Percentiles rank a stretch among this genome's conserved stretches.
Evolutionary conservation across 2,329 filamentous ascomycete species (phyloP).

Genomic region (Fusarium sp.): DNA sequence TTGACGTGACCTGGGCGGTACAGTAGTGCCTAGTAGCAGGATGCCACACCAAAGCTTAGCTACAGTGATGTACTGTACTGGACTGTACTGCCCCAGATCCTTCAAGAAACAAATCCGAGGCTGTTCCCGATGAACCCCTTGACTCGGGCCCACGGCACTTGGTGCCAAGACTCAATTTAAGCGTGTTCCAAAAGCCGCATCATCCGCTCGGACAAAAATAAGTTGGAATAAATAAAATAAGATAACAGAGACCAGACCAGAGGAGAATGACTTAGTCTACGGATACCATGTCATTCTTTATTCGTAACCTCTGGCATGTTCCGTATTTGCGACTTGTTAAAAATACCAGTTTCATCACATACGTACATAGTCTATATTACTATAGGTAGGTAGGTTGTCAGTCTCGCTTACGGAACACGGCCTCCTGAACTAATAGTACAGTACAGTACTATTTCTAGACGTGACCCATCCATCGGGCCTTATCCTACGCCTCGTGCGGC

Average conservation of each 20-base stretch:
- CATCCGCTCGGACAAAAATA: constrained; percentile 38
- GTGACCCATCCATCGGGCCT: constrained; percentile 13
- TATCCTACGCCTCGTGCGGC: constrained; percentile 23
- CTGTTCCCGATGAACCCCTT: constrained; percentile 32
- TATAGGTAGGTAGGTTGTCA: background rate
- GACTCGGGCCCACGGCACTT: constrained; percentile 49
- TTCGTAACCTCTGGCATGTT: background rate
- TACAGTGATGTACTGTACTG: background rate
- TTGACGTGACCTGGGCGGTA: background rate
- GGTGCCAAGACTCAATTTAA: constrained; percentile 42
- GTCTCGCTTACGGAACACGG: constrained; percentile 19
- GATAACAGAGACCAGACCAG: background rate
- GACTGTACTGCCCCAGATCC: constrained; percentile 11
- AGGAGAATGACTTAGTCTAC: background rate
- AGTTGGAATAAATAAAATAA: background rate
- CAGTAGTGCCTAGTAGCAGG: background rate
- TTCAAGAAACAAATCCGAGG: constrained; percentile 19
- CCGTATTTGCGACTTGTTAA: background rate
- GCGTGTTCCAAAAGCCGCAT: constrained; percentile 43
- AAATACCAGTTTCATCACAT: background rate
- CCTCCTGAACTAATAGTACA: constrained; percentile 21
- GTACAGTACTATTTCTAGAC: constrained; percentile 15
- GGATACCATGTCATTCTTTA: background rate
- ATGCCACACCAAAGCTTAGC: background rate
- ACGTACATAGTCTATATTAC: background rate